Conservation (phyloP, 2,329 filamentous ascomycete genomes). For the Nothopassalora personata region DNA sequence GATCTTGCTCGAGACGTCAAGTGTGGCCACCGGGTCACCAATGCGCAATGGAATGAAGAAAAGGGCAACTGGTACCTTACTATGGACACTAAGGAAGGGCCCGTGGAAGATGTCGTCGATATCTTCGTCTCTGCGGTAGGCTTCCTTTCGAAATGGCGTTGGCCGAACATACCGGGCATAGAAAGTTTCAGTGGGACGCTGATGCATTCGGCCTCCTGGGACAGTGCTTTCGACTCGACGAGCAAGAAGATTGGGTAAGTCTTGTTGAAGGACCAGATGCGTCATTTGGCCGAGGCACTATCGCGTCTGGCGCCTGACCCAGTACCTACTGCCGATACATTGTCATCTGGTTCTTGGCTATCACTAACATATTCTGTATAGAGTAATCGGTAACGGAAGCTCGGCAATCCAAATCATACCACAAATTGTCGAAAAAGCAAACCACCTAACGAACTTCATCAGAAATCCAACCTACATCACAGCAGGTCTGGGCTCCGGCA, state of each 20-base stretch:
- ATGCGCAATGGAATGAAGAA: constrained; percentile 35
- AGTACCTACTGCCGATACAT: neutral
- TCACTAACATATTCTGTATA: neutral
- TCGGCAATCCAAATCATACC: constrained; percentile 42
- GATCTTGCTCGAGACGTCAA: constrained; percentile 38
- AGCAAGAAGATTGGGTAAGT: constrained; percentile 35
- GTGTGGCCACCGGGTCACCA: constrained; percentile 34
- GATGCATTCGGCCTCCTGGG: constrained; percentile 40
- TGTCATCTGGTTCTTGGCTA: neutral
- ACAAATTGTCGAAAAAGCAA: constrained; percentile 34
- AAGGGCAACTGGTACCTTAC: constrained; percentile 35
- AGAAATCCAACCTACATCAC: constrained; percentile 33
- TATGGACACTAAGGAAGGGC: constrained; percentile 26
- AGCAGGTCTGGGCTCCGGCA: constrained; percentile 24
- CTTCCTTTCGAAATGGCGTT: constrained; percentile 29
- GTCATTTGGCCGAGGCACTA: neutral
- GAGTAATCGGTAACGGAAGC: constrained; percentile 39
- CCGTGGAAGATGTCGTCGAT: constrained; percentile 30
- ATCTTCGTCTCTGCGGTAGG: constrained; percentile 33
- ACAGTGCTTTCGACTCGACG: constrained; percentile 34
- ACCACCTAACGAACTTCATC: constrained; percentile 31
- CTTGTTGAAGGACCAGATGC: neutral
- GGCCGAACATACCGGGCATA: constrained; percentile 39
- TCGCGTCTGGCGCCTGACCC: neutral
- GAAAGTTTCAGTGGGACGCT: constrained; percentile 39